Evolutionary conservation across 306 rosid species (phyloP).

Genomic region (Vigna angularis): DNA sequence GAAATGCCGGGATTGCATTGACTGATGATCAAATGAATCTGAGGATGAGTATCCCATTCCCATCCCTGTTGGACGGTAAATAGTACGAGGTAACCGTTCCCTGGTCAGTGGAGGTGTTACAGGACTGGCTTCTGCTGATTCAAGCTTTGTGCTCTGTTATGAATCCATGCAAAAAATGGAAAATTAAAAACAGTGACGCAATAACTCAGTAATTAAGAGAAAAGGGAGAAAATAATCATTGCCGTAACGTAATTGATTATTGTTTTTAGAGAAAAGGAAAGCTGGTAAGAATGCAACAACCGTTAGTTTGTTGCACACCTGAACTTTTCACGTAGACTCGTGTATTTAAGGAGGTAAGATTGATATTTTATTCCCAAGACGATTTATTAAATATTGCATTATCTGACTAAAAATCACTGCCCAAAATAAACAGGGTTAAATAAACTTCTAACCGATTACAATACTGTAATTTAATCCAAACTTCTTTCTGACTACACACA

Average conservation of each 20-base stretch:
- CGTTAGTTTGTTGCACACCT: neutral
- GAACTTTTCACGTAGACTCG: neutral
- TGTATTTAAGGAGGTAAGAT: neutral
- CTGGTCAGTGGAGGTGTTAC: conserved; percentile 56
- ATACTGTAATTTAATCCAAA: neutral
- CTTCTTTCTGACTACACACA: neutral
- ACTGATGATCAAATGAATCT: conserved; percentile 57
- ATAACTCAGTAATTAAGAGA: neutral
- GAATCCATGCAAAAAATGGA: conserved; percentile 6
- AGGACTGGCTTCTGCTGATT: conserved; percentile 62
- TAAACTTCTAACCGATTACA: neutral
- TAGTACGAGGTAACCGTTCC: conserved; percentile 59
- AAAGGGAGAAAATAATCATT: neutral
- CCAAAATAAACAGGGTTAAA: conserved; percentile 9
- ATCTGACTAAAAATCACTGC: neutral
- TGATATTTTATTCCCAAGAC: neutral
- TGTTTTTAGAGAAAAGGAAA: neutral
- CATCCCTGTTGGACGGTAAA: conserved; percentile 59
- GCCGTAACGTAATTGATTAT: neutral
- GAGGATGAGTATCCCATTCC: conserved; percentile 68
- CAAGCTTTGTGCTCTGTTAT: conserved; percentile 60
- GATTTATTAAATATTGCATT: neutral
- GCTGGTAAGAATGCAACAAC: neutral
- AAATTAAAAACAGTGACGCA: neutral
- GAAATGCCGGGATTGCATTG: conserved; percentile 58